Base-by-base conservation (phyloP, 129 eudicot species). In the Kitagawia praeruptora region DNA sequence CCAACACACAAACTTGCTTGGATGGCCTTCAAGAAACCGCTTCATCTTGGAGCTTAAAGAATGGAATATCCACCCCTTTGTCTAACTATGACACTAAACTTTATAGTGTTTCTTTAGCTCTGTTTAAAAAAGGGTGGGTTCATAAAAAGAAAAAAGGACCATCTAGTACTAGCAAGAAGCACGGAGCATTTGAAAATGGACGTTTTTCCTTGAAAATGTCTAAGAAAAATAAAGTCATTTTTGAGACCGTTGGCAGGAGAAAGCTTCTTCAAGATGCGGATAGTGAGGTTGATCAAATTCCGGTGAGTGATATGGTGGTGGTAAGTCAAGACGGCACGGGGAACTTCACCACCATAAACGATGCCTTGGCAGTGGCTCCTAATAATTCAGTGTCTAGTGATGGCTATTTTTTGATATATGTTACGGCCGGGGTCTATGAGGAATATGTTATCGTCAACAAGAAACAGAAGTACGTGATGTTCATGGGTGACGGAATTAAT, bases 401-500 rank as follows among this genome's bases (percentile, higher is more conserved):
- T 44, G 93, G 93, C 10, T 91, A 89, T 48, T 87, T 79, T 39
- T 38, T 89, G 77, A 77, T 89, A 28, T 82, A 80, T 75, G 89
- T 86, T 45, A 80, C 49, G 1, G 85, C 85, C 0, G 97, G 92
- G 15, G 82, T 83, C 63, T 91, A 89, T 81, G 88, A 87, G 23
- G 97, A 91, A 82, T 89, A 89, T 48, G 88, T 87, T 27, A 39
- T 78, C 37, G 78, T 91, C 49, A 77, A 79, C 0, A 85, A 83
- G 64, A 83, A 87, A n/a, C 85, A 87, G 81, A 87, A 75, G 87
- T 80, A 89, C 75, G 16, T 91, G 79, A 91, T 89, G 97, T 79
- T 91, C 84, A 71, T 91, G 69, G 97, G 97, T 37, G 97, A 85
- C 66, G 97, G 97, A 4, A 91, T 91, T 54, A 87, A 91, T 77